Conservation (phyloP, 2,329 filamentous ascomycete genomes). For the Thelonectria olida region DNA sequence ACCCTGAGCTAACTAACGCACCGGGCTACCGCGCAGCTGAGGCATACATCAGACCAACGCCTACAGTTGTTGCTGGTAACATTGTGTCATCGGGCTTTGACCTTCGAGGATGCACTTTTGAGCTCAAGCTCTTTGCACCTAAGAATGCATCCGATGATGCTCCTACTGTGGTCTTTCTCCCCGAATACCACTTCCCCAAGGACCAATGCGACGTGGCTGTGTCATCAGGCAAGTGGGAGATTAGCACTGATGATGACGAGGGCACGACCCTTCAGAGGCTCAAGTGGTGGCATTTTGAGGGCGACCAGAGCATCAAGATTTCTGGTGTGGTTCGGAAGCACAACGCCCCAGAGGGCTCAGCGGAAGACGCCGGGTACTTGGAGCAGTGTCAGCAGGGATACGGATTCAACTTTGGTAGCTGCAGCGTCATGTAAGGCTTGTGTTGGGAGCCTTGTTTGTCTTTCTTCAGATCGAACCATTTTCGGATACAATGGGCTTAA, state of each 20-base stretch:
- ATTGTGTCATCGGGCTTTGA: slow-evolving; percentile 82
- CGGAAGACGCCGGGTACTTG: slow-evolving; percentile 82
- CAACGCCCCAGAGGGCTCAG: slow-evolving; percentile 64
- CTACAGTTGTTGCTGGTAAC: slow-evolving; percentile 77
- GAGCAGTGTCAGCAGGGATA: slow-evolving; percentile 69
- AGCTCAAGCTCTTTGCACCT: slow-evolving; percentile 72
- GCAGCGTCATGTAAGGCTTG: slow-evolving; percentile 59
- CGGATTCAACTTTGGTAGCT: slow-evolving; percentile 55
- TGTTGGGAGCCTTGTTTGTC: background rate
- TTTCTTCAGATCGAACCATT: background rate
- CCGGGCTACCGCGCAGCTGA: slow-evolving; percentile 90
- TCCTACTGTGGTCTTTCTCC: slow-evolving; percentile 86
- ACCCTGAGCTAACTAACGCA: slow-evolving; percentile 67
- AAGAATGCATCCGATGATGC: slow-evolving; percentile 66
- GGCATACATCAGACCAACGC: slow-evolving; percentile 88
- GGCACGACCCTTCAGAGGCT: slow-evolving; percentile 77
- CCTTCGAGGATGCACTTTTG: slow-evolving; percentile 80
- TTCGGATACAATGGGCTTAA: background rate
- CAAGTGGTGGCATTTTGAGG: slow-evolving; percentile 92
- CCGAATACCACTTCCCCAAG: slow-evolving; percentile 90
- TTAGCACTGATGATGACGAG: slow-evolving; percentile 76
- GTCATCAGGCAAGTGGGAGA: slow-evolving; percentile 89
- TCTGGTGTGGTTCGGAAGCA: slow-evolving; percentile 76
- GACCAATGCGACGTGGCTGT: slow-evolving; percentile 77
- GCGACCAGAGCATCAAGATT: slow-evolving; percentile 82